phyloP scores from a whole-genome alignment of 75 land plant genomes.

The Chamaecyparis obtusa region DNA sequence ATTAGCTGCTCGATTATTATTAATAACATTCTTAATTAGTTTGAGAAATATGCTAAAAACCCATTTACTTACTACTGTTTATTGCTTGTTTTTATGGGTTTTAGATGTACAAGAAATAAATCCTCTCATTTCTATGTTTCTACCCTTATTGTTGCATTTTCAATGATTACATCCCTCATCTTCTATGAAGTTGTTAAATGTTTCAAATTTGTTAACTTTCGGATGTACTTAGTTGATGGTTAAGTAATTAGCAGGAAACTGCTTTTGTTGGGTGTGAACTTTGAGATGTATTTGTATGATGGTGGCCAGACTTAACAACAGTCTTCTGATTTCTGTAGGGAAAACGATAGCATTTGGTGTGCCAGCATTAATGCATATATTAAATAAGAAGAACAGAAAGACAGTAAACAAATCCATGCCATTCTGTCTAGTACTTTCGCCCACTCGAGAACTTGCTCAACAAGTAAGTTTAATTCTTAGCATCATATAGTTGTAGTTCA shows the following conservation, averaged over 20 bases:
- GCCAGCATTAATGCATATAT: slow-evolving; percentile 82
- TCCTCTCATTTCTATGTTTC: neutral
- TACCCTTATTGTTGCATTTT: neutral
- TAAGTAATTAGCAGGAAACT: neutral
- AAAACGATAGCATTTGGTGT: slow-evolving; percentile 96
- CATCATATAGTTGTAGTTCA: neutral
- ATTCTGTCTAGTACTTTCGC: slow-evolving; percentile 81
- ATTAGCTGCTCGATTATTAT: too few relatives aligned
- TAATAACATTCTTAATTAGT: neutral
- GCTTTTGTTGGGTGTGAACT: neutral
- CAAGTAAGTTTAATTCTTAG: slow-evolving; percentile 34
- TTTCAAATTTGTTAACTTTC: neutral
- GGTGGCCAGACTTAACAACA: neutral
- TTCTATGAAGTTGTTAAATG: neutral
- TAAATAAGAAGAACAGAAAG: slow-evolving; percentile 46
- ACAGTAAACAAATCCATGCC: slow-evolving; percentile 38
- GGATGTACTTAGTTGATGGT: neutral
- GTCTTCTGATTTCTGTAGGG: slow-evolving; percentile 34
- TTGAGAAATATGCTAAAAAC: neutral
- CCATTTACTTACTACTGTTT: neutral
- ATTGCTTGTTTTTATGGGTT: neutral
- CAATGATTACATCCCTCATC: neutral
- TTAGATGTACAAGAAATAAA: neutral
- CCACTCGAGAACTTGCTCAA: slow-evolving; percentile 95
- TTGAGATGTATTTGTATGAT: neutral